Evolutionary conservation across 2,329 filamentous ascomycete genomes (phyloP), one percentile per base, ranked within the genome.

Genomic region (Myriangium duriaei): DNA sequence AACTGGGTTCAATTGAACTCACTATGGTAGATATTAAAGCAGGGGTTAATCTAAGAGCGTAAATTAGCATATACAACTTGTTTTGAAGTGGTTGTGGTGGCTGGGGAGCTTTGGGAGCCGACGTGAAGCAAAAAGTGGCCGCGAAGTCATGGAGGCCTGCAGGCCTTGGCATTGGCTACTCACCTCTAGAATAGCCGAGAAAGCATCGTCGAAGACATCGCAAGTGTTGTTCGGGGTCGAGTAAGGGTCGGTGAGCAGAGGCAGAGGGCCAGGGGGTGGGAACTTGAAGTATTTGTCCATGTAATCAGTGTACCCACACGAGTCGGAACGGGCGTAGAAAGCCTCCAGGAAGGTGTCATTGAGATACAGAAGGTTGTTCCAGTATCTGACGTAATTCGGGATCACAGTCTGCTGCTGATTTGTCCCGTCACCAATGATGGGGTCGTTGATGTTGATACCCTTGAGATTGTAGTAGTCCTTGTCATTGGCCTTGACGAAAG

Each of bases 11-110:
- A n/a, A n/a, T n/a, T n/a, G n/a, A n/a, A 85, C n/a, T n/a, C n/a
- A n/a, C n/a, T 69, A 30, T 79, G 71, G 58, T 85, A 86, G 6
- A 79, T 61, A 54, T 82, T 73, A 56, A 79, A 87, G 60, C 82
- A 88, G 0, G 81, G 81, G 58, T 86, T 87, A 13, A n/a, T n/a
- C n/a, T n/a, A n/a, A n/a, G n/a, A n/a, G n/a, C n/a, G n/a, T n/a
- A n/a, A n/a, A n/a, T n/a, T n/a, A n/a, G n/a, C n/a, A n/a, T n/a
- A n/a, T n/a, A n/a, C n/a, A n/a, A n/a, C n/a, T n/a, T n/a, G n/a
- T n/a, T n/a, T n/a, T n/a, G n/a, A n/a, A n/a, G n/a, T n/a, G n/a
- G n/a, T n/a, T n/a, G n/a, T n/a, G n/a, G n/a, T n/a, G n/a, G n/a
- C n/a, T n/a, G n/a, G n/a, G n/a, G n/a, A n/a, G n/a, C n/a, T n/a